A percentile compares a stretch with the other conserved stretches of the same genome.
These are phyloP conservation scores for Flammula alnicola DNA, from an alignment of 1,284 basidiomycete species.

Conservation along the genomic window DNA sequence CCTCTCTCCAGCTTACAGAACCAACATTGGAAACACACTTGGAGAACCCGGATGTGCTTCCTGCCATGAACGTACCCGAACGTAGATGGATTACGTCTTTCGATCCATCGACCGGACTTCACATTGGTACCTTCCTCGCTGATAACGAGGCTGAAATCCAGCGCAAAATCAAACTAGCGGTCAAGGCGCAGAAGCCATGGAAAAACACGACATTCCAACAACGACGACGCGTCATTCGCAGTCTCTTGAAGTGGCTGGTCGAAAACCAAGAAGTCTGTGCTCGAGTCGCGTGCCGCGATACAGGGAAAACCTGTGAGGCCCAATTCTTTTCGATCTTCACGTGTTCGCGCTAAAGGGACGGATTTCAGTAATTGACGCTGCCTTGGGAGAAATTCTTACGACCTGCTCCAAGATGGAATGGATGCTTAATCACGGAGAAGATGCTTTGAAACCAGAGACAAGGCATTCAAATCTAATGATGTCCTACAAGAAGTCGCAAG, in stretches of 20 bases:
- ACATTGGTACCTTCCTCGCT: conserved; percentile 72
- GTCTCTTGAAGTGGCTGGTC: conserved; percentile 89
- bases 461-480: conserved; percentile 79
- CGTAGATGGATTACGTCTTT: conserved; percentile 84
- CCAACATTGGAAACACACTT: conserved; percentile 69
- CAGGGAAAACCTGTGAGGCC: conserved; percentile 90
- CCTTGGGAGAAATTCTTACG: conserved; percentile 87
- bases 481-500: conserved; percentile 83
- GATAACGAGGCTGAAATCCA: conserved; percentile 72
- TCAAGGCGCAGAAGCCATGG: conserved; percentile 75
- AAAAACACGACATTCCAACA: conserved; percentile 74
- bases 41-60: conserved; percentile 56
- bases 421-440: conserved; percentile 84
- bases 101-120: conserved; percentile 87
- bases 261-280: conserved; percentile 87
- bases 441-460: conserved; percentile 70
- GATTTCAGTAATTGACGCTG: conserved; percentile 80
- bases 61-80: conserved; percentile 51
- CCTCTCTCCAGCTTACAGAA: conserved; percentile 56
- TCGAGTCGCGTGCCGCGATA: conserved; percentile 91
- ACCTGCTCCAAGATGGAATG: conserved; percentile 91
- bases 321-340: background rate
- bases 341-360: background rate
- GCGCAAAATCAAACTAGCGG: conserved; percentile 70
- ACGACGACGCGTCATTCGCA: conserved; percentile 81